Conservation (phyloP, 306 rosid species). For the Pyrus pyrifolia region DNA sequence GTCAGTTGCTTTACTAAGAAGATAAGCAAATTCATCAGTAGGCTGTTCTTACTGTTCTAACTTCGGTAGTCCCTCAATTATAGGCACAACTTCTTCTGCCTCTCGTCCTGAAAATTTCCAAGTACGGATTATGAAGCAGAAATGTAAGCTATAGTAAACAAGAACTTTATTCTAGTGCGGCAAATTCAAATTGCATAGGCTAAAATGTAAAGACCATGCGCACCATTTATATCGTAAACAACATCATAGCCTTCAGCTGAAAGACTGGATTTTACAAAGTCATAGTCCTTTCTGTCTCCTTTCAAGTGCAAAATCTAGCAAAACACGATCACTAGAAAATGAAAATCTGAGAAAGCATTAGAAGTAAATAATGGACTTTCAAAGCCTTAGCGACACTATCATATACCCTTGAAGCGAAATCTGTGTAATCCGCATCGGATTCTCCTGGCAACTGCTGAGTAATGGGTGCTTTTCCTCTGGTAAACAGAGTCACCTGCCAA, state of each 20-base stretch:
- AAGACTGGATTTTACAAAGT: slow-evolving; percentile 82
- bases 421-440: slow-evolving; percentile 62
- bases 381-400: slow-evolving; percentile 2
- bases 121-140: slow-evolving; percentile 1
- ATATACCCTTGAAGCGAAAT: slow-evolving; percentile 80
- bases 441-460: slow-evolving; percentile 84
- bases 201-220: slow-evolving; percentile 10
- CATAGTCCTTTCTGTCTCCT: slow-evolving; percentile 88
- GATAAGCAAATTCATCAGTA: not conserved
- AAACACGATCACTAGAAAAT: not conserved
- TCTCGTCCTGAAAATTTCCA: slow-evolving; percentile 65
- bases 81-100: slow-evolving; percentile 84
- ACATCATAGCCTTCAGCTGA: slow-evolving; percentile 83
- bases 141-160: not conserved
- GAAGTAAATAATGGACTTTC: not conserved
- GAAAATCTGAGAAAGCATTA: not conserved
- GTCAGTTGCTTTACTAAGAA: not conserved
- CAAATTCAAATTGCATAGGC: not conserved
- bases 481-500: slow-evolving; percentile 85
- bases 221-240: slow-evolving; percentile 93
- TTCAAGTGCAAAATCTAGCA: slow-evolving; percentile 82
- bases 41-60: slow-evolving; percentile 67
- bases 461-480: slow-evolving; percentile 90
- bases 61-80: slow-evolving; percentile 79
- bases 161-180: not conserved